phyloP scores from a whole-genome alignment of 1,139 yeast genomes.

The Kodamaea ohmeri region DNA sequence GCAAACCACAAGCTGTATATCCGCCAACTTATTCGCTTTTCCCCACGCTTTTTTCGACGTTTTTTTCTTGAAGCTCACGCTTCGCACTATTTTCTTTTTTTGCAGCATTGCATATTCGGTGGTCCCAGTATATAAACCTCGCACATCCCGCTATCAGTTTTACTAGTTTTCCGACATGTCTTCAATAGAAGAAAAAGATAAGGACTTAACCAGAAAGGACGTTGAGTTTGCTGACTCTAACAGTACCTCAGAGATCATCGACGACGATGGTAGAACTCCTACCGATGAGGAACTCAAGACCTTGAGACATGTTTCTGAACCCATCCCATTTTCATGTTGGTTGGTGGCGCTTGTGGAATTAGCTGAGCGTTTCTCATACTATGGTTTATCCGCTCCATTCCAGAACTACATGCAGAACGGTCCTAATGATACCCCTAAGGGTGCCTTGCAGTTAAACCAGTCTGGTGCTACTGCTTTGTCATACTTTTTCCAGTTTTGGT shows the following conservation, averaged over 20 bases:
- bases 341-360: conserved; percentile 76
- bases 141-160: neutral
- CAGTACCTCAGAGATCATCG: conserved; percentile 1
- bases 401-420: conserved; percentile 71
- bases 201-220: neutral
- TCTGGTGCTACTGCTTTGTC: conserved; percentile 73
- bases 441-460: conserved; percentile 61
- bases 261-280: conserved; percentile 28
- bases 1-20: conserved; percentile 1
- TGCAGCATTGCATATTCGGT: conserved; percentile 1
- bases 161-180: neutral
- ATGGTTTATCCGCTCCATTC: conserved; percentile 74
- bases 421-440: conserved; percentile 48
- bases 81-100: conserved; percentile 1
- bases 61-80: neutral
- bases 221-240: conserved; percentile 3
- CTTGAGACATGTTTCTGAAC: conserved; percentile 42
- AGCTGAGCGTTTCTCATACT: conserved; percentile 82
- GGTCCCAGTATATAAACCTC: neutral
- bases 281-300: conserved; percentile 39
- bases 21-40: no score
- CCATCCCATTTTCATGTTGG: conserved; percentile 53
- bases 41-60: neutral
- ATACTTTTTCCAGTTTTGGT: conserved; percentile 78
- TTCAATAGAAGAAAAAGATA: conserved; percentile 2